Percentiles rank a stretch among this genome's conserved stretches.
These are phyloP conservation scores for Lipomyces yamadae DNA, from an alignment of 805 yeast genomes.

Conservation along the genomic window DNA sequence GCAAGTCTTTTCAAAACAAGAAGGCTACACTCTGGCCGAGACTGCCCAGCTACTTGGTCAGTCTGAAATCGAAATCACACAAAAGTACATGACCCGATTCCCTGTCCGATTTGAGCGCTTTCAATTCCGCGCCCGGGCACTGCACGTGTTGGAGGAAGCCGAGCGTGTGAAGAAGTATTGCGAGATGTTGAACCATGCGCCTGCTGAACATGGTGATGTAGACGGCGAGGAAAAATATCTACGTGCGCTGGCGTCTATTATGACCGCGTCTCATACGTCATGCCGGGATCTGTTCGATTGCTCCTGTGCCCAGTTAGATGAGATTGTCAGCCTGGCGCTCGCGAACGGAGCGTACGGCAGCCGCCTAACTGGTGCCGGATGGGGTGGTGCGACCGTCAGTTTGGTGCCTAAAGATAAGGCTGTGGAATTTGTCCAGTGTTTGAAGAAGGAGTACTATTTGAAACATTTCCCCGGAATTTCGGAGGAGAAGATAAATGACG, in stretches of 20 bases:
- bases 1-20: slow-evolving; percentile 47
- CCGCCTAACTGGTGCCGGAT: slow-evolving; percentile 80
- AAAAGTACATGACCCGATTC: slow-evolving; percentile 55
- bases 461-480: slow-evolving; percentile 56
- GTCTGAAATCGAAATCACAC: slow-evolving; percentile 51
- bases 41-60: slow-evolving; percentile 53
- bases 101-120: slow-evolving; percentile 64
- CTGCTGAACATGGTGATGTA: slow-evolving; percentile 6
- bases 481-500: slow-evolving; percentile 53
- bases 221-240: slow-evolving; percentile 46
- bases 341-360: slow-evolving; percentile 66
- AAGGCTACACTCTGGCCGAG: slow-evolving; percentile 58
- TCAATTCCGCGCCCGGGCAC: slow-evolving; percentile 61
- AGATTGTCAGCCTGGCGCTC: slow-evolving; percentile 58
- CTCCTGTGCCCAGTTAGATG: slow-evolving; percentile 60
- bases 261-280: slow-evolving; percentile 65
- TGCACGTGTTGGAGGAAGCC: slow-evolving; percentile 68
- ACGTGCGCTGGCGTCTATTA: slow-evolving; percentile 55
- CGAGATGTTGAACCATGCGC: slow-evolving; percentile 46
- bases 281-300: slow-evolving; percentile 57
- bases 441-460: slow-evolving; percentile 58
- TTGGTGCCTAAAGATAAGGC: slow-evolving; percentile 52
- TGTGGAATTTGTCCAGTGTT: slow-evolving; percentile 49
- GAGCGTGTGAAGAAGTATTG: slow-evolving; percentile 60
- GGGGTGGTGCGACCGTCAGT: slow-evolving; percentile 77